phyloP scores from a whole-genome alignment of 225 moss, liverwort and hornwort species.

The Rhytidiadelphus loreus region DNA sequence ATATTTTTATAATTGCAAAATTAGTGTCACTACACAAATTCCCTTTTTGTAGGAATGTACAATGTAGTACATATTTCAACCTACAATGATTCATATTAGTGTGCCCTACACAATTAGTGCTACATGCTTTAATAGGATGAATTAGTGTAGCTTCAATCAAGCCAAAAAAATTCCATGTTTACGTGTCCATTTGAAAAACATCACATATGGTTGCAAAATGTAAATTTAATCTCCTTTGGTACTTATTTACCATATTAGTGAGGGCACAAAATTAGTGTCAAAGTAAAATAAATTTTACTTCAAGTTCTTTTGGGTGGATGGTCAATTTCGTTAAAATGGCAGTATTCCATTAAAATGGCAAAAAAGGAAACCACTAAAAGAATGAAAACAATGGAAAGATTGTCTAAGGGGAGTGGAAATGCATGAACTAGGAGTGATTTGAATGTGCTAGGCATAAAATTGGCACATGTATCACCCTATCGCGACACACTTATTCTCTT shows the following conservation, averaged over 20 bases:
- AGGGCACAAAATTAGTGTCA: not conserved
- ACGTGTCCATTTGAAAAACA: not conserved
- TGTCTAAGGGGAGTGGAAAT: too few relatives aligned
- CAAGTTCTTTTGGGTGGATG: not conserved
- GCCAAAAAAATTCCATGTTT: not conserved
- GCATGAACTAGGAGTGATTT: too few relatives aligned
- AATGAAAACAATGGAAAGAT: too few relatives aligned
- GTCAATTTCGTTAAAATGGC: too few relatives aligned
- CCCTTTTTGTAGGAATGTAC: fast-evolving
- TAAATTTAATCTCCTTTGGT: not conserved
- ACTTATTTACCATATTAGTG: not conserved
- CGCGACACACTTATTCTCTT: too few relatives aligned
- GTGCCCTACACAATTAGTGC: not conserved
- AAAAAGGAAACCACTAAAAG: too few relatives aligned
- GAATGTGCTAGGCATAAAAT: too few relatives aligned
- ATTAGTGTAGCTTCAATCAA: not conserved
- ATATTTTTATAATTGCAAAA: not conserved
- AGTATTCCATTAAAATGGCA: too few relatives aligned
- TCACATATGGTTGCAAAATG: not conserved
- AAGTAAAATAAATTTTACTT: not conserved
- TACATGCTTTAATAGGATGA: not conserved
- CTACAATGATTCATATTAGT: not conserved
- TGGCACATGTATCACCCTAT: too few relatives aligned
- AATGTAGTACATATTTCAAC: not conserved
- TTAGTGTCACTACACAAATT: not conserved